Evolutionary conservation across 2,329 filamentous ascomycete species (phyloP), one percentile per base, ranked within the genome.

Genomic region (Fusarium sterilihyphosum): DNA sequence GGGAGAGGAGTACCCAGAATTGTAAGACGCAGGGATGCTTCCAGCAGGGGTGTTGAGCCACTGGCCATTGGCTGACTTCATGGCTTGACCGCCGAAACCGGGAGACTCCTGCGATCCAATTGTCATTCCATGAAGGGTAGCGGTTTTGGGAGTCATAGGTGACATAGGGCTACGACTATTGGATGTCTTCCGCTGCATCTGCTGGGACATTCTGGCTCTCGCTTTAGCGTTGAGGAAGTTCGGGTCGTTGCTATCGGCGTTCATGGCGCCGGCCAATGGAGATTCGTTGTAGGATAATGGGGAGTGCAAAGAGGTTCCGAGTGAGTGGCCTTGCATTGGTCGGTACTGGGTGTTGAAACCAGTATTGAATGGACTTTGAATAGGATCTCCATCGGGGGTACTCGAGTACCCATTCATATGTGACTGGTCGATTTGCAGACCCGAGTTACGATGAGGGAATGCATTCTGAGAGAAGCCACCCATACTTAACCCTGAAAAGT

Each of bases 331-430:
- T 79, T 91, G 89, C 78, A 93, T 91, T 67, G 90, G 89, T 50
- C 93, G 90, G 81, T 94, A 97, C 74, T 95, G 93, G 79, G 93
- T 93, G 83, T 92, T 92, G 85, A 95, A 96, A 79, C 89, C 91
- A 77, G 93, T 90, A 47, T 93, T 89, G 79, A 95, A 98, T 0
- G 96, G 96, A 78, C 95, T 98, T 80, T 97, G 94, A 70, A 98
- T 96, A 11, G 96, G 95, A 61, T 94, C 93, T 60, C 94, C 94
- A 70, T 98, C 96, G 8, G 96, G 95, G 5, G 95, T 98, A 81
- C 94, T 94, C 26, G 96, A 98, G 83, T 93, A 98, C 71, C 94
- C 91, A 79, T 93, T 92, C 80, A 94, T 91, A 66, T 93, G 91
- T 54, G 88, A 85, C 70, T 91, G 90, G 73, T 93, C 91, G 40